phyloP scores from a whole-genome alignment of 768 basidiomycete genomes.

The Leccinum uliginosum region DNA sequence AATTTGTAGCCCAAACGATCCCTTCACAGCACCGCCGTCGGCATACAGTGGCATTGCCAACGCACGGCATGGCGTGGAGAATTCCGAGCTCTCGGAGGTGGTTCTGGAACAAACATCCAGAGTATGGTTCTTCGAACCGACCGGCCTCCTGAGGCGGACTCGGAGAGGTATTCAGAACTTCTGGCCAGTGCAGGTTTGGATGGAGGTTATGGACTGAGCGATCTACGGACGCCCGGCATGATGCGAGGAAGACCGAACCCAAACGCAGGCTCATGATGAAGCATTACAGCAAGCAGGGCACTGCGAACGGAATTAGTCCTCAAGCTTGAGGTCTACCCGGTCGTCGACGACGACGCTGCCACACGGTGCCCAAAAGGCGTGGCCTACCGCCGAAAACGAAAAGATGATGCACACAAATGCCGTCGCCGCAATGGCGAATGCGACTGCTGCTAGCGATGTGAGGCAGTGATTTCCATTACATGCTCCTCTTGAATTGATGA shows the following conservation, averaged over 20 bases:
- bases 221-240: conserved; percentile 6
- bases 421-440: conserved; percentile 26
- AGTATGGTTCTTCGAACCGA: conserved; percentile 18
- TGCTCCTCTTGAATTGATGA: conserved; percentile 3
- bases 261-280: conserved; percentile 36
- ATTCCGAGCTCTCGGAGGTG: conserved; percentile 15
- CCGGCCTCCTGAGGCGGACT: conserved; percentile 16
- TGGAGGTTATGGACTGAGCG: background rate
- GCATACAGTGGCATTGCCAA: conserved; percentile 16
- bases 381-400: conserved; percentile 42
- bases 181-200: conserved; percentile 2
- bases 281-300: conserved; percentile 41
- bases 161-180: conserved; percentile 21
- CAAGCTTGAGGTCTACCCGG: conserved; percentile 7
- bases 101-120: conserved; percentile 20
- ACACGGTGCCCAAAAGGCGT: conserved; percentile 21
- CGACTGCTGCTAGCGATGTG: conserved; percentile 25
- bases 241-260: conserved; percentile 33
- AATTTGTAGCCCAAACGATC: conserved; percentile 14
- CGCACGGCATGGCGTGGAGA: conserved; percentile 17
- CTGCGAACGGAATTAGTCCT: conserved; percentile 28
- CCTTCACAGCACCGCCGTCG: conserved; percentile 28
- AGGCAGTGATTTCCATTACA: conserved; percentile 6
- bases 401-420: conserved; percentile 39
- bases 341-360: conserved; percentile 21